Evolutionary conservation across 495 filamentous ascomycete species (phyloP), one percentile per base, ranked within the genome.

Genomic region (Lindgomyces ingoldianus): DNA sequence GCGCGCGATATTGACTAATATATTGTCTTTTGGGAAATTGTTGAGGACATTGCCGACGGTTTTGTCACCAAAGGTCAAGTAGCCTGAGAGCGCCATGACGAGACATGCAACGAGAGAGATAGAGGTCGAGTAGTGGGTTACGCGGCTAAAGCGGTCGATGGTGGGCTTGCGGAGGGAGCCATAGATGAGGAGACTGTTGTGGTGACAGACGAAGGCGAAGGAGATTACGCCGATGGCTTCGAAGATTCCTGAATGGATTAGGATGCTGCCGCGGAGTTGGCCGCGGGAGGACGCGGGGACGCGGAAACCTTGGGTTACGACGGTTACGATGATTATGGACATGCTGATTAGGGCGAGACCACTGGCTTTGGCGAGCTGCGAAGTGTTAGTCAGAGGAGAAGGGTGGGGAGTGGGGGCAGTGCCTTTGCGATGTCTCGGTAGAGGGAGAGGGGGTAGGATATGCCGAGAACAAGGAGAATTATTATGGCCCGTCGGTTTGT

Each of bases 401-500:
- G 45, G 21, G 11, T 57, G 30, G 16, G 42, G 12, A 25, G 48
- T 24, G 52, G 19, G 44, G 62, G 42, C 73, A 77, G 66, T 78
- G 93, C 92, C 85, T 97, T 97, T 26, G 94, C 90, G 82, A 98
- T 98, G 76, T 98, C 94, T 69, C 94, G 78, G 80, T 98, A 98
- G 52, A 98, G 76, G 57, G 91, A 91, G 58, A 98, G 75, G 6
- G 94, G 94, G 72, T 90, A 98, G n/a, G 92, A 96, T 27, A 98
- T 79, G 30, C 89, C 85, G 61, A 96, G 60, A 57, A 89, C 88
- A 72, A 95, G 91, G 57, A 97, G 74, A 10, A 93, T 82, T 76
- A 98, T 98, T 30, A 93, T 85, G 24, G 85, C 89, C 68, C 85
- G 81, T 70, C 94, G 82, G 73, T 96, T 85, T 10, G 88, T 89